Base-by-base conservation (phyloP, 495 filamentous ascomycete species). In the Trichoderma reesei region DNA sequence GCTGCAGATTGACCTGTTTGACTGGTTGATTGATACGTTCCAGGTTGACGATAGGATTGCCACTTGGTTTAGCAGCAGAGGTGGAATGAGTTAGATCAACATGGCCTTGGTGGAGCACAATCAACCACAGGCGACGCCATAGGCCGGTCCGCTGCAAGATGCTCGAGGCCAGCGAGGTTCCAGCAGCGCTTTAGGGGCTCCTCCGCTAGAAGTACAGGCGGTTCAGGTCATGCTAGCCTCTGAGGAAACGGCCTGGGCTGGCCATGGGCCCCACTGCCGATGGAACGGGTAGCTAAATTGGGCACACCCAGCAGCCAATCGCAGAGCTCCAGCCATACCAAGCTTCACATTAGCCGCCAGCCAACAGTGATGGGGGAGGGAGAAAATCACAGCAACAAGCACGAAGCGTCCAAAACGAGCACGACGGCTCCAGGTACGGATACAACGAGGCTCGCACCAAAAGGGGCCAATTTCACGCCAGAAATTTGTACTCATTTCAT, bases 331-430 rank as follows among this genome's bases (percentile, higher is more conserved):
- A 34, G 26, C 51, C 51, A 3, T 20, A 13, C 51, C 51, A 56
- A 56, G 51, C 51, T 56, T 56, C 51, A 56, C 51, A 56, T 56
- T 56, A 56, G 51, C 51, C 51, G 51, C 51, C 51, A 34, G 51
- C 51, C 51, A 56, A 56, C 26, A 14, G 20, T 48, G 44, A 48
- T 18, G 18, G 5, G 44, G 18, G 46, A 20, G 46, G 46, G 44
- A 48, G 6, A 48, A 48, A 14, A 14, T 5, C 26, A 10, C 20
- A 14, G 31, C 26, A 56, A 26, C 51, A 33, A 16, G 11, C 16
- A 26, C 51, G 20, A 26, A 56, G 8, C 51, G 9, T 10, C 51
- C 26, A 56, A 56, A 48, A 48, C 3, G 18, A 5, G 42, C 11
- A 44, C 4, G 44, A 48, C 16, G 44, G 51, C 51, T 56, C 26